Base-by-base conservation (phyloP, 257 asterid genomes). In the Fraxinus cuspidata region DNA sequence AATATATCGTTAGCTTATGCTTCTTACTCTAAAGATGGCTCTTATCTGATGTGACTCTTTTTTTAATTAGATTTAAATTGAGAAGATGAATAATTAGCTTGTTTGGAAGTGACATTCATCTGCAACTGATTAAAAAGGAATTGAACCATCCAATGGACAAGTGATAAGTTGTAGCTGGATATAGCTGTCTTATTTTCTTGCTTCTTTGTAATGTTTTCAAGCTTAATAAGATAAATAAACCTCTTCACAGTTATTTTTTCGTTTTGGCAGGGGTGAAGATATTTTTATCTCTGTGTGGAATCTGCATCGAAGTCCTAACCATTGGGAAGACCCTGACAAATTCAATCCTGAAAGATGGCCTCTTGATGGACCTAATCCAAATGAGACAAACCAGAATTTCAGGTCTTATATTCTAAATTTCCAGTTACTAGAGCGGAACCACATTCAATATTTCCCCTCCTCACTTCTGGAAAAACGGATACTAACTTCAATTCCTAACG, bases 341-440 rank as follows among this genome's bases (percentile, higher is more conserved):
- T 95, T 95, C 80, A 89, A 86, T 74, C 99, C 99, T 40, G 98
- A 95, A 83, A 93, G 99, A 85, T 95, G 99, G 99, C 89, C 97
- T 80, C 80, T 93, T 76, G 97, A 95, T 84, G 97, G 98, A 78
- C 97, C 98, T 72, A 95, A 87, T 84, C 99, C 99, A 42, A 95
- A 93, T 74, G 99, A 95, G 87, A 91, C 94, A 42, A 95, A 95
- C 87, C 99, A 93, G 83, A 91, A 90, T 86, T 95, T 89, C 91
- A 95, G 99, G 99, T 94, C 66, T 63, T 74, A 71, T 74, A 40
- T 73, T 40, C 42, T 77, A 37, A 35, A 2, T 63, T 42, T 9
- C 69, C 60, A 68, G 23, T 32, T 38, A 78, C 69, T 81, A 69
- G 82, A 72, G 58, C 15, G 40, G 31, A 65, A 34, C 19, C 70